A percentile compares a stretch with the other conserved stretches of the same genome.
Conservation (phyloP, 495 filamentous ascomycete genomes). For the Penicillium angulare region DNA sequence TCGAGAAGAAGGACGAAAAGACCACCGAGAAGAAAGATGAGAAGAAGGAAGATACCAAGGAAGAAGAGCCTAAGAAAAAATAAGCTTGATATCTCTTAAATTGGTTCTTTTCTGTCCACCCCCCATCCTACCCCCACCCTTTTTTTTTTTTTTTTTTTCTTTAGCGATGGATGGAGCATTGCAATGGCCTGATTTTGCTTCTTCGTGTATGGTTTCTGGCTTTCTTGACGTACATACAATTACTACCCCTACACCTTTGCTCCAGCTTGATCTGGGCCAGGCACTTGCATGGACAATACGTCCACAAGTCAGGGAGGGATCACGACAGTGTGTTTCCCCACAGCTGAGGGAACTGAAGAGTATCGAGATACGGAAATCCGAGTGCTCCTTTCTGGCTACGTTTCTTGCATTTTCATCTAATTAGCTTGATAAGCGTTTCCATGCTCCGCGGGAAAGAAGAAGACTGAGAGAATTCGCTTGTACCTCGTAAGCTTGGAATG, state of each 20-base stretch:
- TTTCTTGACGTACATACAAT: constrained; percentile 28
- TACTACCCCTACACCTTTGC: not conserved
- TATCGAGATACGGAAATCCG: constrained; percentile 19
- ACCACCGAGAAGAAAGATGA: constrained; percentile 7
- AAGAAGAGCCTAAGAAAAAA: constrained; percentile 20
- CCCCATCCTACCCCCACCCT: too few species aligned
- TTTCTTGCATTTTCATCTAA: constrained; percentile 2
- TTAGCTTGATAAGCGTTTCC: too few species aligned
- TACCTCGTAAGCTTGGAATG: too few species aligned
- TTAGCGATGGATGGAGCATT: constrained; percentile 37
- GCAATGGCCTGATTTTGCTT: constrained; percentile 17
- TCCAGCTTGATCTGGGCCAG: not conserved
- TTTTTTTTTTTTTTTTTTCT: constrained; percentile 15
- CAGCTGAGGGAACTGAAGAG: constrained; percentile 10
- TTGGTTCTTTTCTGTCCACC: constrained; percentile 8
- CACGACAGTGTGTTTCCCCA: constrained; percentile 9
- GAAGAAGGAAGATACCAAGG: constrained; percentile 11
- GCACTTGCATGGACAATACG: not conserved
- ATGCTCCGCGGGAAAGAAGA: too few species aligned
- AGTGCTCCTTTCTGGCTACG: constrained; percentile 13
- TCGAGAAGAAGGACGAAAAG: constrained; percentile 2
- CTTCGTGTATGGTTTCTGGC: constrained; percentile 6
- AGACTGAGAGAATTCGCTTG: not conserved
- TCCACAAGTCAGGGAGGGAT: constrained; percentile 2
- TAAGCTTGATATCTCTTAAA: constrained; percentile 8